Evolutionary conservation across 805 yeast species (phyloP).

Genomic region (Saccharomycopsis selenospora): DNA sequence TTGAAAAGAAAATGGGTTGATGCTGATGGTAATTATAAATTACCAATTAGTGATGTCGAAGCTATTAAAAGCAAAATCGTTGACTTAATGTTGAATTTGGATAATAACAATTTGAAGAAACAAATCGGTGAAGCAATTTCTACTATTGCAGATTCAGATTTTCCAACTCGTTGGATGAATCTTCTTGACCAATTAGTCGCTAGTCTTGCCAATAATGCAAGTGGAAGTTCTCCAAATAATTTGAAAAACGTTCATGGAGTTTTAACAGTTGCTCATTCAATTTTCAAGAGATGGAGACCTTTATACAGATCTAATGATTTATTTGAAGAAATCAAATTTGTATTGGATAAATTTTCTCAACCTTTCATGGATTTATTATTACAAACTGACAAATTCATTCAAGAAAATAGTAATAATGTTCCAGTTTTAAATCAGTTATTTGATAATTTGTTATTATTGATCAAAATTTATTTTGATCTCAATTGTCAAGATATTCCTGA

Average conservation of each 20-base stretch:
- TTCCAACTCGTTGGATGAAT: slow-evolving; percentile 83
- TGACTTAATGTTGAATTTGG: slow-evolving; percentile 77
- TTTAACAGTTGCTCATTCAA: slow-evolving; percentile 86
- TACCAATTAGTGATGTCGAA: slow-evolving; percentile 53
- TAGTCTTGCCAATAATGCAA: slow-evolving; percentile 42
- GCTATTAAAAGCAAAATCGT: slow-evolving; percentile 72
- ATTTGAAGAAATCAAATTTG: slow-evolving; percentile 80
- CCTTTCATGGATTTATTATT: slow-evolving; percentile 71
- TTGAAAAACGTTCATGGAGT: slow-evolving; percentile 77
- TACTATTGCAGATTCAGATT: slow-evolving; percentile 90
- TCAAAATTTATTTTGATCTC: slow-evolving; percentile 84
- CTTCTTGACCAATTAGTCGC: slow-evolving; percentile 67
- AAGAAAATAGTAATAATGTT: slow-evolving; percentile 40
- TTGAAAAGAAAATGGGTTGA: slow-evolving; percentile 83
- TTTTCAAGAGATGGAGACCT: slow-evolving; percentile 96
- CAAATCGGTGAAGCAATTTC: slow-evolving; percentile 94
- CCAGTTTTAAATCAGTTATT: slow-evolving; percentile 46
- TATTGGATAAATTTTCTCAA: slow-evolving; percentile 69
- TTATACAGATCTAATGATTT: slow-evolving; percentile 85
- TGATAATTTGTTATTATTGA: slow-evolving; percentile 61
- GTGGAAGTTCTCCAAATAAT: too few species aligned
- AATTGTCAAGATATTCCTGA: slow-evolving; percentile 98
- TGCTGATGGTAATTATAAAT: slow-evolving; percentile 73
- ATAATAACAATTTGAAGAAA: slow-evolving; percentile 63
- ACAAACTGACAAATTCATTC: slow-evolving; percentile 60